Base-by-base conservation (phyloP, 2,329 filamentous ascomycete genomes). In the Fusarium sp. region DNA sequence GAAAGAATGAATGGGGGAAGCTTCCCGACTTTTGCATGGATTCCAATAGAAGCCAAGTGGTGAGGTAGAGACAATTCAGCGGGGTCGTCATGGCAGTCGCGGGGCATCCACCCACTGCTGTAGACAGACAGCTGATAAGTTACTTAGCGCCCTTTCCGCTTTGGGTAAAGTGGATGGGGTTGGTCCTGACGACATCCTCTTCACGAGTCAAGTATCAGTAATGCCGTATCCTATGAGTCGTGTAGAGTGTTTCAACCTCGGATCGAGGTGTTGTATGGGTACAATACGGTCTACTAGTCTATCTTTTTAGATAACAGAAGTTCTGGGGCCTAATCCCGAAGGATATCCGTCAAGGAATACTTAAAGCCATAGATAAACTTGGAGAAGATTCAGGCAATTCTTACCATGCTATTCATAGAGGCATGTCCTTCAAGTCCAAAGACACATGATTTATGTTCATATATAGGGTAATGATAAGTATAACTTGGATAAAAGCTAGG, bases 21-120 rank as follows among this genome's bases (percentile, higher is more conserved):
- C 67, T 68, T 68, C 49, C 53, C 53, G 60, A 64, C 57, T 68
- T 70, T 69, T 68, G 50, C 52, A 63, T 64, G 52, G 52, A 65
- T 57, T 52, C 67, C 66, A 54, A 62, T 48, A 46, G 47, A 67
- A 63, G 63, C 49, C 54, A 53, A 48, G 66, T n/a, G 37, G 61
- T 47, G 65, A 68, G 42, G 56, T 35, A 38, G 31, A 38, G 47
- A 46, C 47, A 43, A 41, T 47, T 21, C 50, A 55, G 67, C 63
- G 67, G 67, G 67, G 67, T 70, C 47, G 44, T 65, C 50, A 62
- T 66, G 50, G 50, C 52, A 38, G 63, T 55, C 67, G 67, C 67
- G 67, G 67, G 67, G 67, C 53, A 68, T 52, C 33, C 31, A 49
- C 38, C 29, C 28, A 29, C 10, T 12, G 7, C 6, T 11, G 11